Evolutionary conservation across 2,329 filamentous ascomycete species (phyloP).

Genomic region (Alternaria sp.): DNA sequence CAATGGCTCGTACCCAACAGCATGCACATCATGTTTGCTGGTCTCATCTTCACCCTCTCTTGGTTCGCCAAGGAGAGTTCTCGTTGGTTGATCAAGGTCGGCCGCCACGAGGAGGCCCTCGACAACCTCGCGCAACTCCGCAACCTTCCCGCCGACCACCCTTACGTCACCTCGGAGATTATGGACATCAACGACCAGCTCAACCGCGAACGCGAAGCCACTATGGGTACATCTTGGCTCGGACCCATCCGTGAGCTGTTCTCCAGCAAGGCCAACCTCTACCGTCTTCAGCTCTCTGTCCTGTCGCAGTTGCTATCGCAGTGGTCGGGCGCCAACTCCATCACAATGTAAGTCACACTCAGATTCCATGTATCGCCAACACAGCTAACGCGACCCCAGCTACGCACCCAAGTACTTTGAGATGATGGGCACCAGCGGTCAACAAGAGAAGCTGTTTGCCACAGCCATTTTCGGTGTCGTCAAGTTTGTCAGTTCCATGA

Average conservation of each 20-base stretch:
- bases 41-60: slow-evolving; percentile 72
- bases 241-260: slow-evolving; percentile 74
- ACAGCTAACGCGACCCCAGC: slow-evolving; percentile 58
- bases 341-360: background rate
- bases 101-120: slow-evolving; percentile 65
- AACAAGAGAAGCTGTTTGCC: slow-evolving; percentile 72
- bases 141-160: slow-evolving; percentile 63
- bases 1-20: slow-evolving; percentile 72
- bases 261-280: slow-evolving; percentile 70
- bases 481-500: slow-evolving; percentile 70
- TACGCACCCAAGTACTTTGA: slow-evolving; percentile 77
- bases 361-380: too few species aligned
- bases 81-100: slow-evolving; percentile 71
- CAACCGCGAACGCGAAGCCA: slow-evolving; percentile 74
- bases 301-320: slow-evolving; percentile 75
- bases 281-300: slow-evolving; percentile 72
- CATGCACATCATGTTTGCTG: slow-evolving; percentile 78
- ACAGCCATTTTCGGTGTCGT: slow-evolving; percentile 78
- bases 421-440: slow-evolving; percentile 72
- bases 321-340: slow-evolving; percentile 70
- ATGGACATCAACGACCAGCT: slow-evolving; percentile 69
- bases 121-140: slow-evolving; percentile 64
- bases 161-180: slow-evolving; percentile 68
- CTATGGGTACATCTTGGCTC: slow-evolving; percentile 66
- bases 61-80: slow-evolving; percentile 74